A percentile compares a stretch with the other conserved stretches of the same genome.
Evolutionary conservation across 2,329 filamentous ascomycete genomes (phyloP).

Genomic region (Aspergillus sp.): DNA sequence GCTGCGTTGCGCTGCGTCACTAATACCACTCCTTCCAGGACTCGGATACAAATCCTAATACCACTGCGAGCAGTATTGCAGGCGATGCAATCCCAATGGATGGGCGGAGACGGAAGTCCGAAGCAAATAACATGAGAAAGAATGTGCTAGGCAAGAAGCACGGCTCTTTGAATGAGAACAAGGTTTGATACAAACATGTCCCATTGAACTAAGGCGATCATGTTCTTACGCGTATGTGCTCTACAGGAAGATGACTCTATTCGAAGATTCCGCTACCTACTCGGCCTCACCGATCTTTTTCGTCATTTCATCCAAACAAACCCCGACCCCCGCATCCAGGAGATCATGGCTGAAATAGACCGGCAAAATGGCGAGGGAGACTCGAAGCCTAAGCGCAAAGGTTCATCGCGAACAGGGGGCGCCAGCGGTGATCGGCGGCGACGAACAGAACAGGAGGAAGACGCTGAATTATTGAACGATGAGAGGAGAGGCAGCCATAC

Average conservation of each 20-base stretch:
- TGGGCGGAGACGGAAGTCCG: slow-evolving; percentile 81
- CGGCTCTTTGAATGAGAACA: slow-evolving; percentile 86
- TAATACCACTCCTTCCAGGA: slow-evolving; percentile 48
- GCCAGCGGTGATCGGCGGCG: slow-evolving; percentile 77
- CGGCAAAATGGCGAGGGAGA: slow-evolving; percentile 80
- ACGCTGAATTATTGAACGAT: slow-evolving; percentile 83
- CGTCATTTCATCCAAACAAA: slow-evolving; percentile 99
- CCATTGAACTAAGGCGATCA: not conserved
- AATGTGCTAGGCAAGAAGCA: slow-evolving; percentile 96
- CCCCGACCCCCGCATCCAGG: slow-evolving; percentile 90
- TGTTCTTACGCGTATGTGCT: not conserved
- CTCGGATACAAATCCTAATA: slow-evolving; percentile 69
- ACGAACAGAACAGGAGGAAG: slow-evolving; percentile 95
- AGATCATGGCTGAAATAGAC: slow-evolving; percentile 93
- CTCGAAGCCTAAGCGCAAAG: slow-evolving; percentile 74
- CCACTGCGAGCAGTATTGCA: slow-evolving; percentile 79
- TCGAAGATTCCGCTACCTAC: slow-evolving; percentile 88
- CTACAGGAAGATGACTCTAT: slow-evolving; percentile 89
- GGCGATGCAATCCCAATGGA: slow-evolving; percentile 72
- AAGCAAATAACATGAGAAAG: slow-evolving; percentile 86
- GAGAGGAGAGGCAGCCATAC: slow-evolving; percentile 86
- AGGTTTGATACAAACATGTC: slow-evolving; percentile 60
- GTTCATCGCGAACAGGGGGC: slow-evolving; percentile 78
- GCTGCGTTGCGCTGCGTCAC: not conserved
- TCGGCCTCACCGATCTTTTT: slow-evolving; percentile 94